Conservation (phyloP, 1,284 basidiomycete genomes). For the Butyriboletus appendiculatus region DNA sequence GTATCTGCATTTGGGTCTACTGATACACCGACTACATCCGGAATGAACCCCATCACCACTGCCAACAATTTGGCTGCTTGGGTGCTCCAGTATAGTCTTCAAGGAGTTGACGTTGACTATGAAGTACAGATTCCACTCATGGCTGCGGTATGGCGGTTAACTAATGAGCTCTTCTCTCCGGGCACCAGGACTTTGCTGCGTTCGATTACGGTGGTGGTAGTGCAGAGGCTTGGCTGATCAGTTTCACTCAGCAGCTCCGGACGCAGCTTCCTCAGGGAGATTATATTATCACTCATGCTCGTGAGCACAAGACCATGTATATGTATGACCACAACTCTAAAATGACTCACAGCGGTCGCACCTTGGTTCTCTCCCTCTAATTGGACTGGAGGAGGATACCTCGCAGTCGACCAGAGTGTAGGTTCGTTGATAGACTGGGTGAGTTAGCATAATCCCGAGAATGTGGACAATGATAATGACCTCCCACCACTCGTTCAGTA, state of each 20-base stretch:
- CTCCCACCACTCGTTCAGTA: conserved; percentile 28
- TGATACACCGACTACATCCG: conserved; percentile 46
- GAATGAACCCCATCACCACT: conserved; percentile 38
- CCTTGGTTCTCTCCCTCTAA: neutral
- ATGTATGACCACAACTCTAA: neutral
- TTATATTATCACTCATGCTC: neutral
- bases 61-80: conserved; percentile 49
- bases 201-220: conserved; percentile 24
- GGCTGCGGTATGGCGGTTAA: too few relatives aligned
- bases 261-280: neutral
- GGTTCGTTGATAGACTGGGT: neutral
- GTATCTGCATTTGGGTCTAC: conserved; percentile 54
- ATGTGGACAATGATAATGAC: too few relatives aligned
- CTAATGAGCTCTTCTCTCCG: neutral
- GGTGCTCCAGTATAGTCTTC: conserved; percentile 49
- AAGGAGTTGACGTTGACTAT: conserved; percentile 60
- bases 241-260: neutral
- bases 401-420: neutral
- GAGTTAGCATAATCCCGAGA: neutral
- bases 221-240: conserved; percentile 9
- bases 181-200: neutral
- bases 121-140: conserved; percentile 34
- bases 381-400: neutral
- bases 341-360: neutral
- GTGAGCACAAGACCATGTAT: neutral